These are phyloP conservation scores for Yarrowia deformans DNA, from an alignment of 805 yeast genomes.

Conservation along the genomic window DNA sequence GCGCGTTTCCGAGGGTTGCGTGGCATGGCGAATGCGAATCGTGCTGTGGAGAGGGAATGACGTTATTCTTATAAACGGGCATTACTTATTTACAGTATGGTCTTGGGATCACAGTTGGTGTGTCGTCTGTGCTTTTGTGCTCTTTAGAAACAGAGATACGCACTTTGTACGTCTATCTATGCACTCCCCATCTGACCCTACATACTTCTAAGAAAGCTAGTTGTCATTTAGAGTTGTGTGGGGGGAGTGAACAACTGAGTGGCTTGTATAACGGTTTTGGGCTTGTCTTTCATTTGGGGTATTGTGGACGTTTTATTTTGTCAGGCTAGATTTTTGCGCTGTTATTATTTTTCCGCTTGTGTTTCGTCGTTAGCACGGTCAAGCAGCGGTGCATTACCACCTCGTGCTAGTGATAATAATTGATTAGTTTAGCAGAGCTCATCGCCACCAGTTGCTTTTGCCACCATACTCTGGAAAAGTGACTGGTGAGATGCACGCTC, in stretches of 20 bases:
- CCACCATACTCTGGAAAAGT: background rate
- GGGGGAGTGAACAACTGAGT: background rate
- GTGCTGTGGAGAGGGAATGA: background rate
- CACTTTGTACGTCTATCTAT: background rate
- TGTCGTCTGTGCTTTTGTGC: constrained; percentile 23
- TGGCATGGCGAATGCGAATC: background rate
- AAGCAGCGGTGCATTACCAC: background rate
- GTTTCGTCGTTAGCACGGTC: background rate
- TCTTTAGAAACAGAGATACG: background rate
- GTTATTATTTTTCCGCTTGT: background rate
- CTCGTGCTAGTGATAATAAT: background rate
- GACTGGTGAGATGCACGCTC: constrained; percentile 15
- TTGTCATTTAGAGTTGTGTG: constrained; percentile 5
- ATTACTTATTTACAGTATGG: background rate
- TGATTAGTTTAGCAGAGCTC: background rate
- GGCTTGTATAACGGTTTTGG: background rate
- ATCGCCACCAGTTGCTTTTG: constrained; percentile 12
- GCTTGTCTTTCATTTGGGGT: background rate
- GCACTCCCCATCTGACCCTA: constrained; percentile 18
- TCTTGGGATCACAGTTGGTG: background rate
- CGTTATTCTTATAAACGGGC: background rate
- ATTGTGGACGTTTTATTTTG: background rate
- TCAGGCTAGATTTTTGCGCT: background rate
- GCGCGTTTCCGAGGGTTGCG: constrained; percentile 9
- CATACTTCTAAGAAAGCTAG: background rate